Evolutionary conservation across 495 filamentous ascomycete species (phyloP).

Genomic region (Daldinia concentrica): DNA sequence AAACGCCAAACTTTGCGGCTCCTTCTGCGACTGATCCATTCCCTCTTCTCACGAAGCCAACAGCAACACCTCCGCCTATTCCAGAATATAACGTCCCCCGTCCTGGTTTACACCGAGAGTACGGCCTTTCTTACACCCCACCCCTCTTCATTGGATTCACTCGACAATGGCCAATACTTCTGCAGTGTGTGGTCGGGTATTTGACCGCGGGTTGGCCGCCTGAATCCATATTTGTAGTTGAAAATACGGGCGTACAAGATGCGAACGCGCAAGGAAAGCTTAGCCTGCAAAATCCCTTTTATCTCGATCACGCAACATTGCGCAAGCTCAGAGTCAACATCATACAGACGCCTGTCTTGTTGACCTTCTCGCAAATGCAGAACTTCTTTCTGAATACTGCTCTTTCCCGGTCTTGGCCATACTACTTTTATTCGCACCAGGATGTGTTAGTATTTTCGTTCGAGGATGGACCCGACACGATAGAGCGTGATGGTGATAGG

Average conservation of each 20-base stretch:
- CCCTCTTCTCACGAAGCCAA: constrained; percentile 35
- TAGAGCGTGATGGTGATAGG: constrained; percentile 42
- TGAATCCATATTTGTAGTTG: constrained; percentile 62
- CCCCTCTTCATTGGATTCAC: constrained; percentile 66
- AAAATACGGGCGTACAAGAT: constrained; percentile 65
- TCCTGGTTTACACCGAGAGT: constrained; percentile 46
- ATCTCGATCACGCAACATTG: constrained; percentile 58
- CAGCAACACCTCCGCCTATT: constrained; percentile 46
- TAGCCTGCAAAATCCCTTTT: constrained; percentile 64
- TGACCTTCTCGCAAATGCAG: constrained; percentile 65
- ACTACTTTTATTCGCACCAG: constrained; percentile 70
- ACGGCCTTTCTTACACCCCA: constrained; percentile 49
- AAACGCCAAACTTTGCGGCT: constrained; percentile 36
- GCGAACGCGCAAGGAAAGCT: constrained; percentile 57
- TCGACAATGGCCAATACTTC: constrained; percentile 61
- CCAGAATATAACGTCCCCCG: constrained; percentile 48
- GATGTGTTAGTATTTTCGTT: constrained; percentile 64
- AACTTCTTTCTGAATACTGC: constrained; percentile 63
- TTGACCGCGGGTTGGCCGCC: constrained; percentile 64
- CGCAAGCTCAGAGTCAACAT: constrained; percentile 59
- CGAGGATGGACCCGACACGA: constrained; percentile 54
- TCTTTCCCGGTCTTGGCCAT: constrained; percentile 55
- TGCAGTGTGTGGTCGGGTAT: constrained; percentile 61
- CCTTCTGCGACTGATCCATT: constrained; percentile 43
- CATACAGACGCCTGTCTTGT: constrained; percentile 60